These are phyloP conservation scores for Ustilago esculenta DNA, from an alignment of 1,284 basidiomycete species.

Conservation along the genomic window DNA sequence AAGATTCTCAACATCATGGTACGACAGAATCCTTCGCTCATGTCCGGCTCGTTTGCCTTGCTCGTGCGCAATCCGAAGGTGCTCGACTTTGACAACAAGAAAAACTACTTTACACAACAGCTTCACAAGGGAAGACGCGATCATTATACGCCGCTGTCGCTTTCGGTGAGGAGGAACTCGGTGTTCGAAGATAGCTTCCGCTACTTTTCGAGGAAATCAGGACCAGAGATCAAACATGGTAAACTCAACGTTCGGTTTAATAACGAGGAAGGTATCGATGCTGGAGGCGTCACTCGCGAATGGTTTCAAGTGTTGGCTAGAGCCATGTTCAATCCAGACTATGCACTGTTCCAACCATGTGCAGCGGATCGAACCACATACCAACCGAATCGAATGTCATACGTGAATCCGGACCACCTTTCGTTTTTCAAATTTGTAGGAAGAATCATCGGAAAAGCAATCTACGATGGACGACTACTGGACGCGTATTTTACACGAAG, in stretches of 20 bases:
- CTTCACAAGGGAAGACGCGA: conserved; percentile 83
- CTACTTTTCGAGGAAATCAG: conserved; percentile 85
- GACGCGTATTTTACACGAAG: conserved; percentile 91
- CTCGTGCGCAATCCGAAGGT: conserved; percentile 95
- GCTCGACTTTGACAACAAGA: conserved; percentile 99
- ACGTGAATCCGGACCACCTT: conserved; percentile 86
- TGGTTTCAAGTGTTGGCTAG: conserved; percentile 98
- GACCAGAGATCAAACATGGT: conserved; percentile 97
- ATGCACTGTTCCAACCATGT: conserved; percentile 94
- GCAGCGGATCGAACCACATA: conserved; percentile 88
- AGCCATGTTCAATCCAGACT: conserved; percentile 99
- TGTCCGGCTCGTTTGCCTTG: conserved; percentile 97
- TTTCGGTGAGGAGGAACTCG: conserved; percentile 90
- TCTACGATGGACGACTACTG: conserved; percentile 91
- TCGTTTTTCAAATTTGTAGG: conserved; percentile 99
- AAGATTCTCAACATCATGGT: conserved; percentile 98
- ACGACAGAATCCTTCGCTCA: conserved; percentile 93
- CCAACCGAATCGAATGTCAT: conserved; percentile 92
- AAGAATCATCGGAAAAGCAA: conserved; percentile 91
- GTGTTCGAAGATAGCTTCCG: conserved; percentile 98
- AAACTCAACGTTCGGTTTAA: conserved; percentile 97
- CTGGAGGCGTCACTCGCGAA: conserved; percentile 95
- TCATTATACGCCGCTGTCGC: conserved; percentile 82
- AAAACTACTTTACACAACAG: conserved; percentile 97
- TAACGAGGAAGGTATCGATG: conserved; percentile 97